These are phyloP conservation scores for Zygosaccharomyces siamensis DNA, from an alignment of 805 yeast genomes.

Conservation along the genomic window DNA sequence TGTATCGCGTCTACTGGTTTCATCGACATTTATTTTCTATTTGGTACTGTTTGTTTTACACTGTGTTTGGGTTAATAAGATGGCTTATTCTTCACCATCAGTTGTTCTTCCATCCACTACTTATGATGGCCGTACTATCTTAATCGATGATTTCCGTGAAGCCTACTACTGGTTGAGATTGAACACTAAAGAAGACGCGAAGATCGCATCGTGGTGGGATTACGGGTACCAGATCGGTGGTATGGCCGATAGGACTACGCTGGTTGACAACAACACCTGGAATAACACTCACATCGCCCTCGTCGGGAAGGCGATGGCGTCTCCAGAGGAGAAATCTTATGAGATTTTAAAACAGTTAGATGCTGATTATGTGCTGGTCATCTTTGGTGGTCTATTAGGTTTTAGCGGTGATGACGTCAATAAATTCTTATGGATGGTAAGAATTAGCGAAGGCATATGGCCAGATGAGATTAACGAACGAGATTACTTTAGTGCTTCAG, in stretches of 20 bases:
- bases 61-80: conserved; percentile 95
- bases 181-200: conserved; percentile 95
- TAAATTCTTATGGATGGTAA: conserved; percentile 97
- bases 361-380: conserved; percentile 88
- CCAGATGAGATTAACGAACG: conserved; percentile 95
- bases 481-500: conserved; percentile 72
- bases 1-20: conserved; percentile 57
- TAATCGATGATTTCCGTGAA: conserved; percentile 97
- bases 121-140: conserved; percentile 77
- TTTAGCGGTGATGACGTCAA: conserved; percentile 95
- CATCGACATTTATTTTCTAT: conserved; percentile 66
- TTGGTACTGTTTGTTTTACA: conserved; percentile 80
- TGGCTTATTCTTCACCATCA: conserved; percentile 95
- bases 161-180: conserved; percentile 98
- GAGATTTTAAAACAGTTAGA: conserved; percentile 85
- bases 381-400: conserved; percentile 92
- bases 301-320: conserved; percentile 96
- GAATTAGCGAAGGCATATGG: conserved; percentile 99
- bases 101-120: conserved; percentile 79
- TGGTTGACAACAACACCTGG: conserved; percentile 99
- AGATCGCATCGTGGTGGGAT: conserved; percentile 99
- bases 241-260: conserved; percentile 98
- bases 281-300: conserved; percentile 98
- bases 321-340: conserved; percentile 82
- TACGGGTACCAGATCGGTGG: conserved; percentile 99